A percentile compares a stretch with the other conserved stretches of the same genome.
These are phyloP conservation scores for Porcisia deanei DNA, from an alignment of 208 protist species.

Conservation along the genomic window DNA sequence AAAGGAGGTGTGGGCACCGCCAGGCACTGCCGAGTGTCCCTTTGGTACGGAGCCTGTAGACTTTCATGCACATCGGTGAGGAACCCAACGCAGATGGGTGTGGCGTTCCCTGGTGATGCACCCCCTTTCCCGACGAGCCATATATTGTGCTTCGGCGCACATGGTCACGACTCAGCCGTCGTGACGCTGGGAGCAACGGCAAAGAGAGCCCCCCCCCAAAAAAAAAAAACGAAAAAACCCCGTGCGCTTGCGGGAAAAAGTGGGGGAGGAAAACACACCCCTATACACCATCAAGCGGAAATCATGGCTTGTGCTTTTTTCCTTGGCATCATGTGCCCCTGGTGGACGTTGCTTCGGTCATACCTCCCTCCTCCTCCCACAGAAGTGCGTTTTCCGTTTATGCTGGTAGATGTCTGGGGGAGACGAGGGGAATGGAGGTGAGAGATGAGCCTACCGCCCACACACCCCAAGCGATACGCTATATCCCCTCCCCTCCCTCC, in stretches of 20 bases:
- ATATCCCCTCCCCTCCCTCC: neutral
- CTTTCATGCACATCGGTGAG: constrained; percentile 25
- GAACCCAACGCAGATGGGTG: neutral
- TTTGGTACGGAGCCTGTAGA: constrained; percentile 62
- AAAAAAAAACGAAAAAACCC: too few species aligned
- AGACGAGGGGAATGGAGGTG: neutral
- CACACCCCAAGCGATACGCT: neutral
- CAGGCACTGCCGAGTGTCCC: constrained; percentile 60
- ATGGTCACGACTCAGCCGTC: too few species aligned
- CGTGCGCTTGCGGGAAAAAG: too few species aligned
- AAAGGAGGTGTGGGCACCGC: constrained; percentile 60
- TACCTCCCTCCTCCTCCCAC: neutral
- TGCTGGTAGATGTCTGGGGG: neutral
- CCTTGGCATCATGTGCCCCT: neutral
- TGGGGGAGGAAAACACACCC: neutral
- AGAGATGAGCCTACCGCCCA: neutral
- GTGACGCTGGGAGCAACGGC: too few species aligned
- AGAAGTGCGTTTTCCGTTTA: neutral
- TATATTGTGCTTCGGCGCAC: too few species aligned
- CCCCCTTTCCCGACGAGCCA: too few species aligned
- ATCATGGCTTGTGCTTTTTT: neutral
- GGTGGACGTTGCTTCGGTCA: neutral
- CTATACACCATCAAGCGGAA: too few species aligned
- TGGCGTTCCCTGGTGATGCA: neutral
- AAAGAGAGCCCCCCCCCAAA: too few species aligned